A percentile compares a stretch with the other conserved stretches of the same genome.
Conservation (phyloP, 2,329 filamentous ascomycete species). For the Tolypocladium endophyticum region DNA sequence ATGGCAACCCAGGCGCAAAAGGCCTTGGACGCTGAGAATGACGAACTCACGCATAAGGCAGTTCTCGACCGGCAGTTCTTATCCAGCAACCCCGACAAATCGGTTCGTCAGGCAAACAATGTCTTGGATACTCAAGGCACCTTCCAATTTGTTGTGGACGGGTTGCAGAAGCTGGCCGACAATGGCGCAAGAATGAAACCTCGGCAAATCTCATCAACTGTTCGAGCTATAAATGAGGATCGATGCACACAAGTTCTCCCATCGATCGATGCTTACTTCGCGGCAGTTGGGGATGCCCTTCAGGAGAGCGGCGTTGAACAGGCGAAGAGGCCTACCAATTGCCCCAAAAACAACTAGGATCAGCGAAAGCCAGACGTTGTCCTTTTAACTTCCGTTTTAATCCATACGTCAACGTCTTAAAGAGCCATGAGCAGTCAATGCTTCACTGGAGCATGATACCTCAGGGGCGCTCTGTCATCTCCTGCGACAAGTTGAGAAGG, state of each 20-base stretch:
- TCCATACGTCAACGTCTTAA: not conserved
- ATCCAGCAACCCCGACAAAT: not conserved
- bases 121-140: slow-evolving; percentile 3
- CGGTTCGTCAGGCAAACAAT: slow-evolving; percentile 3
- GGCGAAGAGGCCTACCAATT: not conserved
- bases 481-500: too few relatives aligned
- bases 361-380: not conserved
- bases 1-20: not conserved
- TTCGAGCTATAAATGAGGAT: slow-evolving; percentile 6
- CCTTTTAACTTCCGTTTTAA: not conserved
- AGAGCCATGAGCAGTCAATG: not conserved
- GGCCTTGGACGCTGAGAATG: slow-evolving; percentile 6
- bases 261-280: slow-evolving; percentile 3
- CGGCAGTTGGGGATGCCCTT: not conserved
- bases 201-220: not conserved
- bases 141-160: slow-evolving; percentile 7
- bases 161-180: not conserved
- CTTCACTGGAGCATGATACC: not conserved
- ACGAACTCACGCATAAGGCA: slow-evolving; percentile 8
- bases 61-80: slow-evolving; percentile 6
- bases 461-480: not conserved
- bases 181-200: slow-evolving; percentile 2
- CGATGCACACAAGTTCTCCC: slow-evolving; percentile 5
- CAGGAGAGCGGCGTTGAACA: not conserved
- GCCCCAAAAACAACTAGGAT: not conserved